A percentile compares a stretch with the other conserved stretches of the same genome.
phyloP scores from a whole-genome alignment of 2,329 filamentous ascomycete species.

The Sporothrix humicola region DNA sequence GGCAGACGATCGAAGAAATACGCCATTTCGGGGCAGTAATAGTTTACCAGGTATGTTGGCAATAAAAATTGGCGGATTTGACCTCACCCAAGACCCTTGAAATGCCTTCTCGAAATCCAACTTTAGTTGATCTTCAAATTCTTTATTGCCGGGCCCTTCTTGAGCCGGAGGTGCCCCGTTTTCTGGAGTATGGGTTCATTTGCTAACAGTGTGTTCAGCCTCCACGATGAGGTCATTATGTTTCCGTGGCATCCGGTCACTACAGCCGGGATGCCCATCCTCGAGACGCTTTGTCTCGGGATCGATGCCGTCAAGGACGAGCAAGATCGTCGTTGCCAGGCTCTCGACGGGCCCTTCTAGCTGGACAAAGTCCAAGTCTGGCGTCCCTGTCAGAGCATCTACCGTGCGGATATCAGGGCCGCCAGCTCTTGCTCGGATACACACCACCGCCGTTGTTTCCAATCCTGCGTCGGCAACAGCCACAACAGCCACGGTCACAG shows the following conservation, averaged over 20 bases:
- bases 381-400: slow-evolving; percentile 15
- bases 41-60: background rate
- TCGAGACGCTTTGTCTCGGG: background rate
- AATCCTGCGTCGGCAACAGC: background rate
- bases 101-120: background rate
- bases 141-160: no score
- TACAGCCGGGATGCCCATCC: slow-evolving; percentile 20
- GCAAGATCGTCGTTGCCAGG: background rate
- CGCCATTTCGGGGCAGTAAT: background rate
- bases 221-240: slow-evolving; percentile 23
- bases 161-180: background rate
- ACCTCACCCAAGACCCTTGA: background rate
- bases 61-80: no score
- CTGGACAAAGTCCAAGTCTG: background rate
- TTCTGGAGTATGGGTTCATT: background rate
- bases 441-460: slow-evolving; percentile 25
- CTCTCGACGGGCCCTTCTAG: slow-evolving; percentile 6
- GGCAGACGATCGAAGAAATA: background rate
- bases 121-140: background rate
- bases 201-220: background rate
- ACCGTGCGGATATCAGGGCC: slow-evolving; percentile 14
- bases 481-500: background rate
- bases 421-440: slow-evolving; percentile 14
- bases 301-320: background rate
- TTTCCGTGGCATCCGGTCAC: slow-evolving; percentile 26